Evolutionary conservation across 2,329 filamentous ascomycete species (phyloP).

Genomic region (Fusarium denticulatum): DNA sequence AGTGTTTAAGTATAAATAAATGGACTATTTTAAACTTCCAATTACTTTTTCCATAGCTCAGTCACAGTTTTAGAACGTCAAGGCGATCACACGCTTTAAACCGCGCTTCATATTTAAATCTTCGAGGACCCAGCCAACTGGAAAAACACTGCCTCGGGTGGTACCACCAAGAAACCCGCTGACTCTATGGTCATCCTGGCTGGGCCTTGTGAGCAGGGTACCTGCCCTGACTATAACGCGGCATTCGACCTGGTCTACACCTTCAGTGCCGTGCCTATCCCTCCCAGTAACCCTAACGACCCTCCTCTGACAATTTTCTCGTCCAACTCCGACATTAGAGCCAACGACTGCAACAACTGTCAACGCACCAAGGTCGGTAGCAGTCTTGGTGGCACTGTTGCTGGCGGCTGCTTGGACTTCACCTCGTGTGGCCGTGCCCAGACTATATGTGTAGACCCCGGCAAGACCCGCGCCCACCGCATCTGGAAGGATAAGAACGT

Average conservation of each 20-base stretch:
- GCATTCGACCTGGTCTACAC: background rate
- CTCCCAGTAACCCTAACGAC: background rate
- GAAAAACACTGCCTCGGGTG: background rate
- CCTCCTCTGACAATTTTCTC: background rate
- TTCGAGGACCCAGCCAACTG: background rate
- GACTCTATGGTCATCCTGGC: background rate
- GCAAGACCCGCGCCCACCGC: background rate
- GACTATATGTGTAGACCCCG: background rate
- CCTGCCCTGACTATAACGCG: background rate
- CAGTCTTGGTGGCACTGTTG: background rate
- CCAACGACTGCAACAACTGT: background rate
- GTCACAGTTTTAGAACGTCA: background rate
- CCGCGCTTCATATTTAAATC: background rate
- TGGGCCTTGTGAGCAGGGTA: background rate
- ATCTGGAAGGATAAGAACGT: background rate
- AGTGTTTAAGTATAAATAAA: background rate
- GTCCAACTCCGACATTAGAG: background rate
- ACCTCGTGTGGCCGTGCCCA: background rate
- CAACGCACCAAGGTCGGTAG: background rate
- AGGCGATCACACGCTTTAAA: too few species aligned
- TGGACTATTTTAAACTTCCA: too few species aligned
- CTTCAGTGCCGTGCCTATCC: background rate
- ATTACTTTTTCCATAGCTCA: background rate
- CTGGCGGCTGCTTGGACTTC: background rate
- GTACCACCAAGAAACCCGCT: background rate